Evolutionary conservation across 805 yeast genomes (phyloP).

Genomic region (Kazachstania taianensis): DNA sequence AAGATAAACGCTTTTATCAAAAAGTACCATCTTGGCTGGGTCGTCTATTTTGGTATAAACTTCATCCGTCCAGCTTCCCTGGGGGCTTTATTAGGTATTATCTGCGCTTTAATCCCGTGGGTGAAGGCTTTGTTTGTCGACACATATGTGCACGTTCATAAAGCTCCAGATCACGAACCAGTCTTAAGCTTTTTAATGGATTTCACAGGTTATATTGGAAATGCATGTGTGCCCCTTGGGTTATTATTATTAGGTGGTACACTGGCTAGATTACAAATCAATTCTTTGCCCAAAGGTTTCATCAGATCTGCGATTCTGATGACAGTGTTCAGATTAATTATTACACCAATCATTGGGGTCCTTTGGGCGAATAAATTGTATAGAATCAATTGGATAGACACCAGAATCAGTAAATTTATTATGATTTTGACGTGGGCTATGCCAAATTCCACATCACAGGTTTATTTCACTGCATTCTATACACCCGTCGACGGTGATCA

Average conservation of each 20-base stretch:
- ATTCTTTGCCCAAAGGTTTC: constrained; percentile 51
- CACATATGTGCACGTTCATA: constrained; percentile 40
- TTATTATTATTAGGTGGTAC: constrained; percentile 78
- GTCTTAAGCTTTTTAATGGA: constrained; percentile 82
- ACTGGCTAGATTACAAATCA: constrained; percentile 60
- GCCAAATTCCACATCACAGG: constrained; percentile 83
- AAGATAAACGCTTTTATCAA: constrained; percentile 18
- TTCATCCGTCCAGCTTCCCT: constrained; percentile 63
- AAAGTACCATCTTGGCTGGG: constrained; percentile 26
- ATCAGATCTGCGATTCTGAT: constrained; percentile 49
- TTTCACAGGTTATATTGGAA: constrained; percentile 66
- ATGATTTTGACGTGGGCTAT: constrained; percentile 65
- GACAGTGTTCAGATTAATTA: constrained; percentile 46
- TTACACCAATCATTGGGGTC: constrained; percentile 74
- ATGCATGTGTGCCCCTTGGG: constrained; percentile 85
- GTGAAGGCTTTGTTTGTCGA: constrained; percentile 56
- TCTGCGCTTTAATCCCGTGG: constrained; percentile 81
- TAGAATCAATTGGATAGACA: constrained; percentile 52
- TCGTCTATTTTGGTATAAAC: constrained; percentile 35
- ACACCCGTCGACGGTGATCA: constrained; percentile 52
- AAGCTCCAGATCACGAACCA: constrained; percentile 80
- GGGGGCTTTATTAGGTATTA: constrained; percentile 53
- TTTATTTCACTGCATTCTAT: constrained; percentile 81
- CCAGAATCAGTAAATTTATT: constrained; percentile 55
- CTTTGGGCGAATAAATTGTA: constrained; percentile 54